Base-by-base conservation (phyloP, 1,284 basidiomycete species). In the Trametes hirsuta region DNA sequence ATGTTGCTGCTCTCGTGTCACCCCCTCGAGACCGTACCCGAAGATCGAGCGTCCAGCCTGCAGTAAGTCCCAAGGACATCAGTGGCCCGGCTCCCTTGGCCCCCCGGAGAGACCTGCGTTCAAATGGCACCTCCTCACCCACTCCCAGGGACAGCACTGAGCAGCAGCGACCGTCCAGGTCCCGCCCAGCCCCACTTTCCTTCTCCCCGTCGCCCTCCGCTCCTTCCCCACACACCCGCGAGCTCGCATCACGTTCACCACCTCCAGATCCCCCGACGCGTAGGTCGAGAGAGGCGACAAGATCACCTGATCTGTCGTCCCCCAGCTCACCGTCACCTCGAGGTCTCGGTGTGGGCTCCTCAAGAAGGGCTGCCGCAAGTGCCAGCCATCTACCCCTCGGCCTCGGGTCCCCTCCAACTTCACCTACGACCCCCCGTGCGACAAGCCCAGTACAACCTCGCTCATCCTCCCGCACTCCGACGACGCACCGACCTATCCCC, bases 221-320 rank as follows among this genome's bases (percentile, higher is more conserved):
- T 75, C 76, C 60, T 59, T 57, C 68, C 14, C 37, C 65, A 59
- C 72, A 71, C 52, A 65, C 66, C 35, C 73, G 74, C 60, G 79
- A 81, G 55, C 73, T 79, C 47, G 42, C 59, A n/a, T 73, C 60
- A 55, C 68, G 53, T 55, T 69, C 62, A 50, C 67, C 65, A 10
- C 79, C 78, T 15, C 81, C 81, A 41, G 75, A 76, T 62, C 83
- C 84, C 10, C 83, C 83, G 30, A 80, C 77, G 36, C 80, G 81
- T 39, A 72, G 74, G 40, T 59, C 66, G 14, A 66, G 71, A 47
- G 70, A 69, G 21, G 57, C 60, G 8, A 61, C 69, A 8, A 62
- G 68, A 61, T 68, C 71, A 41, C 68, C 70, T 55, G 68, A 69
- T 55, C 59, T 61, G 6, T 75, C 79, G 21, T 68, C 76, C 35